Conservation (phyloP, 345 rosid species). For the Carallia pectinifolia region DNA sequence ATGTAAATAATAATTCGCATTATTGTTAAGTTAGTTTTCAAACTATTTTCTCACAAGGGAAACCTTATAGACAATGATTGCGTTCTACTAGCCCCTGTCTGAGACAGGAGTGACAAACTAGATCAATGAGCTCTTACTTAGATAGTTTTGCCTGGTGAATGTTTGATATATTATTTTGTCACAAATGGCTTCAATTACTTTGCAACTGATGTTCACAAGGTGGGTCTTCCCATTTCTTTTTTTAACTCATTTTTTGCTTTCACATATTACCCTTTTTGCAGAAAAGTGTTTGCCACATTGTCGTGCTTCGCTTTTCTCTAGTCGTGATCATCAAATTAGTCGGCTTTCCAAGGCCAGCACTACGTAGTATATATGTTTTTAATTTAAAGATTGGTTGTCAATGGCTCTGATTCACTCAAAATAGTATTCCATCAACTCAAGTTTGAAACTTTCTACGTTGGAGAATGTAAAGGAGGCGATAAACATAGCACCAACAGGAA, state of each 20-base stretch:
- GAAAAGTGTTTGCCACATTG: not conserved
- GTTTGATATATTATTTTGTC: not conserved
- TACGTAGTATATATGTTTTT: too few relatives aligned
- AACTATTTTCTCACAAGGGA: not conserved
- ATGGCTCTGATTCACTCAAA: too few relatives aligned
- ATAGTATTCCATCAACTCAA: too few relatives aligned
- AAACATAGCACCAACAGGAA: too few relatives aligned
- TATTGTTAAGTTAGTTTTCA: not conserved
- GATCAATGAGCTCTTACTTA: slow-evolving; percentile 25
- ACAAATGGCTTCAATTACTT: too few relatives aligned
- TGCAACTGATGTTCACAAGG: too few relatives aligned
- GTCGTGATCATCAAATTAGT: not conserved
- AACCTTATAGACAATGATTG: slow-evolving; percentile 17
- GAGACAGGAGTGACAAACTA: slow-evolving; percentile 17
- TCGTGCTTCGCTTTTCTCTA: not conserved
- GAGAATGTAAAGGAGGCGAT: too few relatives aligned
- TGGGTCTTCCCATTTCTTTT: too few relatives aligned
- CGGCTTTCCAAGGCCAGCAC: too few relatives aligned
- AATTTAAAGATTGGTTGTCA: too few relatives aligned
- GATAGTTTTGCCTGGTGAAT: slow-evolving; percentile 31
- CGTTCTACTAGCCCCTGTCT: slow-evolving; percentile 20
- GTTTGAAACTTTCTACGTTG: too few relatives aligned
- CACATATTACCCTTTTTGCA: not conserved
- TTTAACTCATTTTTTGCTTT: slow-evolving; percentile 2
- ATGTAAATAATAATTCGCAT: not conserved